Evolutionary conservation across 2,329 filamentous ascomycete genomes (phyloP), one percentile per base, ranked within the genome.

Genomic region (Myriosclerotinia duriaeana): DNA sequence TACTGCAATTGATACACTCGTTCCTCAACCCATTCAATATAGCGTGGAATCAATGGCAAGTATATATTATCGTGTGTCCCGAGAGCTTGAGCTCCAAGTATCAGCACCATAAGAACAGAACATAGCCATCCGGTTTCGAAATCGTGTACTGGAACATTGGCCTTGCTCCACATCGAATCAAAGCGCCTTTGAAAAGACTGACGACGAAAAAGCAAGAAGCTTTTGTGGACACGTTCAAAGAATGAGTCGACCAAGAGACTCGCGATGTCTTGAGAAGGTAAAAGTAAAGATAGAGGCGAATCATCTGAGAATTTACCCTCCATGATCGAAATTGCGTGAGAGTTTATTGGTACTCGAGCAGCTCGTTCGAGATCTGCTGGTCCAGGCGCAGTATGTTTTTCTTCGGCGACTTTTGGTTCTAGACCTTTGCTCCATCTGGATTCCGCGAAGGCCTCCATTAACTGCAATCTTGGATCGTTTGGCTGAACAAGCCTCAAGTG

Each of bases 91-190:
- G 79, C 79, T 30, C 79, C 79, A 65, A 80, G 77, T 14, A 65
- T 62, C 9, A 69, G 22, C 40, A 55, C 66, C 67, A 80, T 75
- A 56, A 78, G 78, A 36, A 81, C 68, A 60, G 75, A 78, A 42
- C 78, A 77, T 15, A 80, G 74, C 79, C 78, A 80, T 20, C 79
- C 79, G 1, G 75, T 73, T 38, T 80, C 78, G 20, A 77, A 71
- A 54, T 77, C 75, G 14, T 77, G 72, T 36, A 76, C 72, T 12
- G 71, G 69, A 9, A 66, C 22, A 9, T 71, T 61, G 7, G 58
- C 69, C n/a, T 73, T 70, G 2, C 38, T 52, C 74, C 78, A 80
- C 60, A 78, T 77, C 26, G 73, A 71, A 65, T 79, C 76, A 63
- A 80, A 78, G 12, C 76, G 72, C 11, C 71, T 70, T 53, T 80